These are phyloP conservation scores for Colletotrichum shisoi DNA, from an alignment of 2,329 filamentous ascomycete species.

Conservation along the genomic window DNA sequence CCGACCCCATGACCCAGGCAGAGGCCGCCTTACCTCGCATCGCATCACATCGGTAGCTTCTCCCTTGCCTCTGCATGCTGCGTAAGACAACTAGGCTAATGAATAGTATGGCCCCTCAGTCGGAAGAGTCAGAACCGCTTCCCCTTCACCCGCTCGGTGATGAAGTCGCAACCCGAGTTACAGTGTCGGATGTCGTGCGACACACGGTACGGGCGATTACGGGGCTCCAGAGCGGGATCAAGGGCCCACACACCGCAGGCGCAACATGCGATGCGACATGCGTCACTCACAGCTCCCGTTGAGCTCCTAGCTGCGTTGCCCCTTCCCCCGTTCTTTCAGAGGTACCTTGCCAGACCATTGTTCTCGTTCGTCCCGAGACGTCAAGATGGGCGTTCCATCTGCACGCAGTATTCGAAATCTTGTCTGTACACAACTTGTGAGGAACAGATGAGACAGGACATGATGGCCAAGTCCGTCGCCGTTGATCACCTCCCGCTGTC, in stretches of 20 bases:
- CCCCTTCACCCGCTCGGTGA: slow-evolving; percentile 6
- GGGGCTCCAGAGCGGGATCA: slow-evolving; percentile 1
- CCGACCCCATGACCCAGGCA: too few species aligned
- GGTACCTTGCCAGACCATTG: background rate
- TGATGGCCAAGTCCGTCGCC: slow-evolving; percentile 4
- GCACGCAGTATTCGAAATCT: slow-evolving; percentile 1
- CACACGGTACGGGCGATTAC: slow-evolving; percentile 30
- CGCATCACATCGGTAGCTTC: background rate
- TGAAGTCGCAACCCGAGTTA: slow-evolving; percentile 24
- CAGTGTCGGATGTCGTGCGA: slow-evolving; percentile 23
- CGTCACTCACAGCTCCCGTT: slow-evolving; percentile 4
- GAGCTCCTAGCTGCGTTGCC: background rate
- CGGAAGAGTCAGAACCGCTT: too few species aligned
- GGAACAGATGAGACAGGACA: background rate
- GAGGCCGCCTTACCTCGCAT: background rate
- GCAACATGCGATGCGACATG: slow-evolving; percentile 1
- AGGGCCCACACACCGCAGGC: background rate
- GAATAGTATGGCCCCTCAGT: background rate
- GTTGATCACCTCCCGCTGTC: background rate
- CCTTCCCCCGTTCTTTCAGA: background rate
- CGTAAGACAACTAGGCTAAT: background rate
- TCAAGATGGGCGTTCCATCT: background rate
- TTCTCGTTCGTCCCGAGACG: background rate
- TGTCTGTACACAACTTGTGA: background rate
- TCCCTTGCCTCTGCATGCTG: slow-evolving; percentile 1